Base-by-base conservation (phyloP, 768 basidiomycete species). In the Terana coerulea region DNA sequence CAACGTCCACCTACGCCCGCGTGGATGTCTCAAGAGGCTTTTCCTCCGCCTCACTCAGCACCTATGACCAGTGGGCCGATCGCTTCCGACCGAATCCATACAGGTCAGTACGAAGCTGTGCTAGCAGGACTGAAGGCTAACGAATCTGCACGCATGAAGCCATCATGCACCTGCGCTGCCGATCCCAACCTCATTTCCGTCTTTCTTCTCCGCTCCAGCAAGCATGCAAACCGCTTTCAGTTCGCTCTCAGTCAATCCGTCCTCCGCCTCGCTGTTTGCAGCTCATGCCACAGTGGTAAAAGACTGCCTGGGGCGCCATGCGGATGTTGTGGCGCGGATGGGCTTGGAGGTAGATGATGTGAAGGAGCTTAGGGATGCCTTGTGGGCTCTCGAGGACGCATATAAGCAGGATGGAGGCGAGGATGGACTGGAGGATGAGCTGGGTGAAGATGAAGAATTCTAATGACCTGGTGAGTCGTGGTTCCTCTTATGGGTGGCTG, bases 11-110 rank as follows among this genome's bases (percentile, higher is more conserved):
- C 14, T 80, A 73, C 58, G 64, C 76, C 35, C 72, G 77, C 31
- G 58, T 75, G 30, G 77, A 83, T 49, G 78, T 88, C 40, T 77
- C 79, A 3, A 75, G 88, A 56, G 87, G 86, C 2, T 74, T 88
- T 58, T 69, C 77, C 7, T n/a, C 54, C 54, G 14, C 58, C 61
- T 2, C 81, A 77, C 57, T 63, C 75, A 19, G 64, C 63, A 12
- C n/a, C n/a, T n/a, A n/a, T n/a, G n/a, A n/a, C n/a, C n/a, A n/a
- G n/a, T 75, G 75, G 76, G 61, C n/a, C 54, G 65, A 52, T 56
- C 59, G 43, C 46, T 71, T 30, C 60, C 61, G 33, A 62, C 66
- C 47, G 58, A 67, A 15, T 57, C 71, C 48, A 53, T 73, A 64
- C 46, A 72, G 71, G 80, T 81, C 59, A 37, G 67, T 50, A 21